Evolutionary conservation across 306 rosid genomes (phyloP).

Genomic region (Citrullus colocynthis): DNA sequence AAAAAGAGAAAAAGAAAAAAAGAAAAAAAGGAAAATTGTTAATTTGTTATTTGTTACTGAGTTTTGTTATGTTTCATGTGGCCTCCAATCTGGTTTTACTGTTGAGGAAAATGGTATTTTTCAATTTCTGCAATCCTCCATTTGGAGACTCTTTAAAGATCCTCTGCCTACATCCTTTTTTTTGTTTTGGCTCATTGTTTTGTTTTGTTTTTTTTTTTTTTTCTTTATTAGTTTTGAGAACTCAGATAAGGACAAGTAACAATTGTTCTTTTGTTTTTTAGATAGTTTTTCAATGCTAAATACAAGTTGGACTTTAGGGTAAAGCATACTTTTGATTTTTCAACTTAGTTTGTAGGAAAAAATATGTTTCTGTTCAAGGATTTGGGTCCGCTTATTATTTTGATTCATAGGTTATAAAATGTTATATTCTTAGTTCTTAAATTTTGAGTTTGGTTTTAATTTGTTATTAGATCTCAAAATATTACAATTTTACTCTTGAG

Average conservation of each 20-base stretch:
- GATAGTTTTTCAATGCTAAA: background rate
- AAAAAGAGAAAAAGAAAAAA: background rate
- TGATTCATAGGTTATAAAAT: no score
- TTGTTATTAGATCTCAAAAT: no score
- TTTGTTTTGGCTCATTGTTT: background rate
- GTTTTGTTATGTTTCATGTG: background rate
- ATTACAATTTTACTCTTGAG: no score
- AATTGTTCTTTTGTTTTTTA: no score
- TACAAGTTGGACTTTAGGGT: no score
- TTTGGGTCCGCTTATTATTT: no score
- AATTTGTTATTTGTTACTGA: background rate
- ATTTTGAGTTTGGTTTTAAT: no score
- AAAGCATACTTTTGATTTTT: no score
- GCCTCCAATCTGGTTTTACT: conserved; percentile 3
- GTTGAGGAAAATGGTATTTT: background rate
- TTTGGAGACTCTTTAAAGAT: background rate
- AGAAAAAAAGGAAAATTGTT: background rate
- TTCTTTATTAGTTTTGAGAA: background rate
- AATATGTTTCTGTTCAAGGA: no score
- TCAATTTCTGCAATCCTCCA: background rate
- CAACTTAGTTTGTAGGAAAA: no score
- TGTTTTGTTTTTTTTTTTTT: background rate
- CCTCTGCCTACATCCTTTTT: no score
- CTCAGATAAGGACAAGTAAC: background rate
- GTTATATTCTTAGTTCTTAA: no score